Evolutionary conservation across 2,329 filamentous ascomycete genomes (phyloP).

Genomic region (Alternaria ventricosa): DNA sequence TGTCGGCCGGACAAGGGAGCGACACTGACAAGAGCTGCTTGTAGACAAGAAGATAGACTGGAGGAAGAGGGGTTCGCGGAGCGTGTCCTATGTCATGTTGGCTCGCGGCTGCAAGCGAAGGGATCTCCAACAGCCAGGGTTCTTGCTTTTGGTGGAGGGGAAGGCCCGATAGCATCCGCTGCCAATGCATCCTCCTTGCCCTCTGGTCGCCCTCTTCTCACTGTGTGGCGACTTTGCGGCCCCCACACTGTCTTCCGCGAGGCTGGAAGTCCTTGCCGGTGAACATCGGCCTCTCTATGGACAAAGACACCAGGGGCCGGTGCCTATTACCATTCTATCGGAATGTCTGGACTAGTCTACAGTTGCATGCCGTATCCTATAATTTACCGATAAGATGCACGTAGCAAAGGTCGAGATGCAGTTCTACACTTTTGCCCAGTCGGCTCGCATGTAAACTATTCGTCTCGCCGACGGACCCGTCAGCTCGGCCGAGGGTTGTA

Average conservation of each 20-base stretch:
- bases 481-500: background rate
- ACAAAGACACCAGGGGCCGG: background rate
- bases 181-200: background rate
- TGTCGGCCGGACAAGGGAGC: background rate
- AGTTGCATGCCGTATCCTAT: background rate
- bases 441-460: background rate
- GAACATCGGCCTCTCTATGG: background rate
- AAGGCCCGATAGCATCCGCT: constrained; percentile 8
- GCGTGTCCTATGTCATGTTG: background rate
- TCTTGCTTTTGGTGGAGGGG: constrained; percentile 3
- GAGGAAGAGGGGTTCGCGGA: background rate
- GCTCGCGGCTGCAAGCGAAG: constrained; percentile 7
- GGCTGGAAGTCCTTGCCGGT: background rate
- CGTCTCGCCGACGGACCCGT: background rate
- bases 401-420: background rate
- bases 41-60: background rate
- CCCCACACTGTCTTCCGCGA: background rate
- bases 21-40: background rate
- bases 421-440: background rate
- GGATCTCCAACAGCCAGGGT: background rate
- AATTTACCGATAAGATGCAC: background rate
- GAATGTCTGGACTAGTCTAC: background rate
- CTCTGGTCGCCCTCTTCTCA: background rate
- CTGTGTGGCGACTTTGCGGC: background rate
- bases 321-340: background rate